Conservation (phyloP, 805 yeast genomes). For the Sporopachydermia quercuum region DNA sequence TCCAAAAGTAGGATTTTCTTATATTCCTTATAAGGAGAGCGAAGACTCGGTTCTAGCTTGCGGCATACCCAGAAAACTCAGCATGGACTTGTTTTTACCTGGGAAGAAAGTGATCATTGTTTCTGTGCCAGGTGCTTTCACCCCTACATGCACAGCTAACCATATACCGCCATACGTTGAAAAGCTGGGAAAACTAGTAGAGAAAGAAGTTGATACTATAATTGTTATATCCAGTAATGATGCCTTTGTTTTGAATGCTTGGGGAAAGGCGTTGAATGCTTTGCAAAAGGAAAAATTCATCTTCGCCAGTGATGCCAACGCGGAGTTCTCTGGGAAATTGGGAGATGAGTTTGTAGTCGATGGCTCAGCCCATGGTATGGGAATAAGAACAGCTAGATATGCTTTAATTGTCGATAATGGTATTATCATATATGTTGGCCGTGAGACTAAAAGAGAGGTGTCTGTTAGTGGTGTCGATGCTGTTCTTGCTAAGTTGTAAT, state of each 20-base stretch:
- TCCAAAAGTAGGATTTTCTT: conserved; percentile 17
- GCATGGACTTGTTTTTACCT: conserved; percentile 20
- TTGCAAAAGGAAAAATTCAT: conserved; percentile 21
- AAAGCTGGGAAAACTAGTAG: conserved; percentile 32
- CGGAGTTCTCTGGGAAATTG: conserved; percentile 38
- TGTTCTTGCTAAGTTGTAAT: conserved; percentile 18
- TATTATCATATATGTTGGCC: conserved; percentile 32
- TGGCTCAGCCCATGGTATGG: conserved; percentile 36
- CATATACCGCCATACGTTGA: conserved; percentile 58
- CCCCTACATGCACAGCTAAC: conserved; percentile 62
- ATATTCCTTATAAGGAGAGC: conserved; percentile 19
- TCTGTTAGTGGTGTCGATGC: conserved; percentile 22
- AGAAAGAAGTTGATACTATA: conserved; percentile 48
- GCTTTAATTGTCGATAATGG: conserved; percentile 55
- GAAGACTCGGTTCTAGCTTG: conserved; percentile 15
- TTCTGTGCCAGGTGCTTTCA: conserved; percentile 77
- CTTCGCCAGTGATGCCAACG: conserved; percentile 56
- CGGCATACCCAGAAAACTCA: conserved; percentile 22
- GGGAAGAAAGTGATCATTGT: conserved; percentile 50
- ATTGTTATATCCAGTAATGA: conserved; percentile 54
- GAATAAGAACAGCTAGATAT: conserved; percentile 53
- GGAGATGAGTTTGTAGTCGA: conserved; percentile 50
- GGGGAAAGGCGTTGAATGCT: conserved; percentile 36
- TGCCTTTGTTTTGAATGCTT: conserved; percentile 56
- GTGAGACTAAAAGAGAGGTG: conserved; percentile 26